Evolutionary conservation across 2,329 filamentous ascomycete genomes (phyloP), one percentile per base, ranked within the genome.

Genomic region (Neonectria punicea): DNA sequence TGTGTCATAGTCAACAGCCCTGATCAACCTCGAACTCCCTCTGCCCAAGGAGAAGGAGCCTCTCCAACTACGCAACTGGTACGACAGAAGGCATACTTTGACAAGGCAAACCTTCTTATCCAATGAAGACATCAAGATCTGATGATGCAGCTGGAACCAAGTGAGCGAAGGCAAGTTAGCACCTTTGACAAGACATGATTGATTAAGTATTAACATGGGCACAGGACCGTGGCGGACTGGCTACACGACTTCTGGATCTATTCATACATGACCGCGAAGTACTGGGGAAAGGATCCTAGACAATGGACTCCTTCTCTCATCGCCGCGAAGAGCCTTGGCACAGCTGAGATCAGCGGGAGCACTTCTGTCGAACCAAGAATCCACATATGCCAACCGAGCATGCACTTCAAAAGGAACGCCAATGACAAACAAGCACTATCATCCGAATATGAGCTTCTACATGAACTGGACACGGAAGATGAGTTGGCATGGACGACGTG

Each of bases 251-350:
- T 58, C n/a, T 66, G 18, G 36, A 62, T 66, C 11, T 54, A 63
- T 28, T 53, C 53, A 11, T 66, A 55, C 34, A 53, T 58, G 41
- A 63, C 54, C 2, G 54, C 59, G 3, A 66, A 66, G 44, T 62
- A 58, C 14, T 63, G 63, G 63, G 54, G 58, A 1, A 62, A 32
- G 43, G 58, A 58, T 3, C 58, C 58, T 9, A 11, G 16, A 2
- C 46, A 2, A 9, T 62, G 63, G 53, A 54, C 58, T 3, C 36
- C 43, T 18, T 36, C 41, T 5, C 46, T 43, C 25, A 47, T 56
- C 8, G 43, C 54, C 6, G 18, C 30, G 1, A 39, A 36, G 20
- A 58, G 16, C 1, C 41, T 56, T 10, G 28, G 41, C n/a, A 11
- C 39, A 0, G 5, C 32, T 2, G 25, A 55, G 14, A 10, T 3